Evolutionary conservation across 768 basidiomycete genomes (phyloP), one percentile per base, ranked within the genome.

Genomic region (Pulveroboletus sp.): DNA sequence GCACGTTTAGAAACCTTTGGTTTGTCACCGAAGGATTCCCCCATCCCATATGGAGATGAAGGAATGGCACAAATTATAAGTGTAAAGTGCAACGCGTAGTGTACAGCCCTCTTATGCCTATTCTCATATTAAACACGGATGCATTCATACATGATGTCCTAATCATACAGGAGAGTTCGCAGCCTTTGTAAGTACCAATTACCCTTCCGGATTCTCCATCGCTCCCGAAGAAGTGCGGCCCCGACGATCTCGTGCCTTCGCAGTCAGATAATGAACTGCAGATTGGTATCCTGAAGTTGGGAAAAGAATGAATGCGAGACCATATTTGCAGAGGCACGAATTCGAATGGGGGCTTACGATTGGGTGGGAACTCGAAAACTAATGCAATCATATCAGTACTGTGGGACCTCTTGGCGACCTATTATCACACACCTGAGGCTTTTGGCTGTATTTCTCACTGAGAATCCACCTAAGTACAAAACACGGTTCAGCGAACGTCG

Each of bases 1-100:
- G 49, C 50, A 24, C 43, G 40, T 10, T 38, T 56, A 19, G 43
- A 48, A 37, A 31, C 51, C 29, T 52, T 64, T 42, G 60, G 53
- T 13, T 43, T 60, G 43, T 57, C 59, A 17, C 49, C 50, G 17
- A 45, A 50, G 3, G 63, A 63, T 20, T 61, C 54, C 13, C 27
- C 40, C 19, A 63, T 87, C 35, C 72, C 67, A 13, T 87, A 86
- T 47, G 86, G 87, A 8, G 82, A 86, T 49, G 61, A 69, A 39
- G 69, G 72, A 35, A 59, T 59, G 36, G 84, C 75, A n/a, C 71
- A 64, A 36, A 63, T 89, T 40, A 61, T 79, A 49, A 78, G 75
- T 35, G 74, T 86, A 38, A 65, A 73, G 39, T 87, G 85, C 40
- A 36, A 51, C 9, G 13, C 29, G 35, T 62, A 47, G 49, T 16